phyloP scores from a whole-genome alignment of 208 protist genomes.

The Kentomonas sorsogonicus region DNA sequence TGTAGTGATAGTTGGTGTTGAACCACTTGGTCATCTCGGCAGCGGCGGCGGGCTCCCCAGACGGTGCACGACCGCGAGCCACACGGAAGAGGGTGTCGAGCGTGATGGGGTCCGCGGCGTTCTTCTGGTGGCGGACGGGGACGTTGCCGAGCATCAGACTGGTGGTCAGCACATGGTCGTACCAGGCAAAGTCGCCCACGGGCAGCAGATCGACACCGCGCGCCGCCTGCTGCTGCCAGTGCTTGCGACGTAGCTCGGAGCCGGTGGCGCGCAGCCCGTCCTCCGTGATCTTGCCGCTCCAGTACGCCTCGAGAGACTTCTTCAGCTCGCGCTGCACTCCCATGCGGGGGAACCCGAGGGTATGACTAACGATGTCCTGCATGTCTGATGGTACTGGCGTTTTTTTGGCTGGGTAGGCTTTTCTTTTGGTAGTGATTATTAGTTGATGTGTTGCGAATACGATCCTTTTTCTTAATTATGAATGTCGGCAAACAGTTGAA shows the following conservation, averaged over 20 bases:
- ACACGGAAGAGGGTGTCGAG: constrained; percentile 85
- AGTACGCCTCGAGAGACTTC: constrained; percentile 79
- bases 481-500: no score
- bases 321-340: constrained; percentile 82
- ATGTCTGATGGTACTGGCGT: no score
- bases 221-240: constrained; percentile 39
- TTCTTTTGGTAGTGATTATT: no score
- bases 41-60: constrained; percentile 40
- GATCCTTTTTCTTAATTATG: no score
- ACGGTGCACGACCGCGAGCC: constrained; percentile 60
- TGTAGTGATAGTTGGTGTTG: constrained; percentile 93
- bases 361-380: constrained; percentile 36
- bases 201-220: constrained; percentile 57
- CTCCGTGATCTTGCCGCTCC: constrained; percentile 52
- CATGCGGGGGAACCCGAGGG: constrained; percentile 80
- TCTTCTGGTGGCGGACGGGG: constrained; percentile 42
- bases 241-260: constrained; percentile 25
- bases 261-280: constrained; percentile 32
- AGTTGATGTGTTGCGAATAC: no score
- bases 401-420: no score
- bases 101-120: constrained; percentile 16
- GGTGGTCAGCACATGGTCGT: constrained; percentile 76
- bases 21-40: constrained; percentile 93
- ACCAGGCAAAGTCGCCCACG: constrained; percentile 74
- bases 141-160: constrained; percentile 71